A percentile compares a stretch with the other conserved stretches of the same genome.
Conservation (phyloP, 495 filamentous ascomycete species). For the Penicillium mononematosum region DNA sequence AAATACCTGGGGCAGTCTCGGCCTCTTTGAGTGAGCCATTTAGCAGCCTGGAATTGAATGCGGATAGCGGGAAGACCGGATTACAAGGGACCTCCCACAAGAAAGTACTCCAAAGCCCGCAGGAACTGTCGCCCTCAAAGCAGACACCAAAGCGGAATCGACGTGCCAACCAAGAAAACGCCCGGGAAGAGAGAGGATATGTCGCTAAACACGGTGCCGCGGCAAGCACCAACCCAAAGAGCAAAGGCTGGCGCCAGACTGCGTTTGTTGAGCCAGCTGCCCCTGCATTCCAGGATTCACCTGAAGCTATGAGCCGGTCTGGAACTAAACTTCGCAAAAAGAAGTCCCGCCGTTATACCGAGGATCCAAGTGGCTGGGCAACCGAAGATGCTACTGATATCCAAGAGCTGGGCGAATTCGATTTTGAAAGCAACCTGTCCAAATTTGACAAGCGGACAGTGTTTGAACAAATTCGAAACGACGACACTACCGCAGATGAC, state of each 20-base stretch:
- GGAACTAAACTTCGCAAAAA: constrained; percentile 51
- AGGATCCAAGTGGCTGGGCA: constrained; percentile 84
- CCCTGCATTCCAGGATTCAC: constrained; percentile 23
- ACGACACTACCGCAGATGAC: constrained; percentile 84
- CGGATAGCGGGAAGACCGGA: constrained; percentile 15
- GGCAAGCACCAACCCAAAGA: constrained; percentile 45
- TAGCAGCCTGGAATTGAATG: constrained; percentile 40
- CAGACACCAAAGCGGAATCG: constrained; percentile 32
- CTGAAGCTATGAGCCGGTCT: constrained; percentile 22
- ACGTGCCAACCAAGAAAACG: constrained; percentile 36
- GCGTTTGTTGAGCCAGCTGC: constrained; percentile 63
- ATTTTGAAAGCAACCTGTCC: constrained; percentile 81
- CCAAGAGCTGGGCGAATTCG: constrained; percentile 92
- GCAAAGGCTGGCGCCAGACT: constrained; percentile 80
- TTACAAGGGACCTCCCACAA: constrained; percentile 15
- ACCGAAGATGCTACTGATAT: constrained; percentile 96
- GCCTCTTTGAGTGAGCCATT: constrained; percentile 45
- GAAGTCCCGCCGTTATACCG: constrained; percentile 52
- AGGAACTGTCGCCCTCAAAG: constrained; percentile 20
- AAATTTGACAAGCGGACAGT: constrained; percentile 92
- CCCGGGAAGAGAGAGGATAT: constrained; percentile 13
- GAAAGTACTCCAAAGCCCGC: constrained; percentile 22
- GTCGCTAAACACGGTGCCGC: constrained; percentile 37
- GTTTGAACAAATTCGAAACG: constrained; percentile 83
- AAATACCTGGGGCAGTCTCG: constrained; percentile 24